Evolutionary conservation across 768 basidiomycete species (phyloP).

Genomic region (Punctularia strigosozonata): DNA sequence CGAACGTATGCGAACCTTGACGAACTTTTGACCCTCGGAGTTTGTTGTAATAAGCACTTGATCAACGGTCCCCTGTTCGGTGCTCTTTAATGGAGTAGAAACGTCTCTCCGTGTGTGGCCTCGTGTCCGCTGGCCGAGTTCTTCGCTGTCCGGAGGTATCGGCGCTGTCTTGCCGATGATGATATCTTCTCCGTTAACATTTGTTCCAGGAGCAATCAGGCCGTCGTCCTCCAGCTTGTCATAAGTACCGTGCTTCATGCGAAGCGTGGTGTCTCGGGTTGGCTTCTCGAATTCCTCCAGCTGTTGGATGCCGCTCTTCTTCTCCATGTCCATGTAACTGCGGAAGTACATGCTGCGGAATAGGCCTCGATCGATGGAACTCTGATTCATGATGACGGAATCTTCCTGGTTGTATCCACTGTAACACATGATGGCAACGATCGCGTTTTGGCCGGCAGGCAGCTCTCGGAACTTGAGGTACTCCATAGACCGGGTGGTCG

Average conservation of each 20-base stretch:
- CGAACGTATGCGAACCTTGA: conserved; percentile 92
- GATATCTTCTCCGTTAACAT: conserved; percentile 93
- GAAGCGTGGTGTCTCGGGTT: conserved; percentile 80
- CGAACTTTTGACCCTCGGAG: conserved; percentile 92
- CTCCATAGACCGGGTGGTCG: conserved; percentile 98
- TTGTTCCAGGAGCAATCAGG: conserved; percentile 89
- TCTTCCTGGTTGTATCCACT: conserved; percentile 99
- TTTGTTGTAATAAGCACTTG: conserved; percentile 96
- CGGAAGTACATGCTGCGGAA: conserved; percentile 99
- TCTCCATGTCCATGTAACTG: conserved; percentile 97
- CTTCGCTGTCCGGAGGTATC: conserved; percentile 91
- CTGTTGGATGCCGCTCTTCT: conserved; percentile 86
- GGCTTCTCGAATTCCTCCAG: conserved; percentile 98
- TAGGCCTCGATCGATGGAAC: conserved; percentile 92
- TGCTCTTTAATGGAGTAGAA: conserved; percentile 95
- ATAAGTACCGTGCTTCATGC: conserved; percentile 97
- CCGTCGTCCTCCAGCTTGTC: conserved; percentile 98
- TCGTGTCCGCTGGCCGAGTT: conserved; percentile 91
- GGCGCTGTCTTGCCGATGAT: conserved; percentile 99
- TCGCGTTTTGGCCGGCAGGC: conserved; percentile 97
- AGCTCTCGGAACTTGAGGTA: conserved; percentile 98
- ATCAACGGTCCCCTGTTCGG: conserved; percentile 95
- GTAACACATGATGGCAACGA: conserved; percentile 96
- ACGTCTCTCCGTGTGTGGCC: conserved; percentile 91
- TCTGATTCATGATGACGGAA: conserved; percentile 99